A percentile compares a stretch with the other conserved stretches of the same genome.
Evolutionary conservation across 169 alveolate species (phyloP).

Genomic region (Plasmodium knowlesi): DNA sequence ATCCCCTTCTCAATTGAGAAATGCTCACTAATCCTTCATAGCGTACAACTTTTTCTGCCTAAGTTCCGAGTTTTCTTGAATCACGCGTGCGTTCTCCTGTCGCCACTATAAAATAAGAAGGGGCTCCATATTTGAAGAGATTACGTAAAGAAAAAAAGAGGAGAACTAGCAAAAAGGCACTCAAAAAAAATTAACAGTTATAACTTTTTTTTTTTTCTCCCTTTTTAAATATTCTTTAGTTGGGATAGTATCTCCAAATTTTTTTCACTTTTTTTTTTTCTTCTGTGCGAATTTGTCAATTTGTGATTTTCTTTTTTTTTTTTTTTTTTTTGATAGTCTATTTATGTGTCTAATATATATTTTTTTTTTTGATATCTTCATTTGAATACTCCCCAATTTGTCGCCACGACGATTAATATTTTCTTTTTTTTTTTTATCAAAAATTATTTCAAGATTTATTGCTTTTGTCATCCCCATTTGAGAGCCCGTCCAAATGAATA

Average conservation of each 20-base stretch:
- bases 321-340: background rate
- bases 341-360: background rate
- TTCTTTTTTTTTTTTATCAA: background rate
- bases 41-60: background rate
- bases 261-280: background rate
- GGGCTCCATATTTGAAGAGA: background rate
- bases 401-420: background rate
- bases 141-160: background rate
- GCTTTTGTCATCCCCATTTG: background rate
- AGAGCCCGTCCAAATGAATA: constrained; percentile 13
- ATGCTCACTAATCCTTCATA: background rate
- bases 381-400: background rate
- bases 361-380: background rate
- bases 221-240: background rate
- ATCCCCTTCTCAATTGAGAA: background rate
- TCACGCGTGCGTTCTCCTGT: background rate
- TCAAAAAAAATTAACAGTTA: background rate
- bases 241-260: background rate
- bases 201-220: background rate
- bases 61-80: background rate
- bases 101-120: background rate
- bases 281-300: background rate
- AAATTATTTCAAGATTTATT: background rate
- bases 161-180: background rate
- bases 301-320: background rate